A percentile compares a stretch with the other conserved stretches of the same genome.
These are phyloP conservation scores for Taxawa tesnikishii DNA, from an alignment of 2,329 filamentous ascomycete species.

Conservation along the genomic window DNA sequence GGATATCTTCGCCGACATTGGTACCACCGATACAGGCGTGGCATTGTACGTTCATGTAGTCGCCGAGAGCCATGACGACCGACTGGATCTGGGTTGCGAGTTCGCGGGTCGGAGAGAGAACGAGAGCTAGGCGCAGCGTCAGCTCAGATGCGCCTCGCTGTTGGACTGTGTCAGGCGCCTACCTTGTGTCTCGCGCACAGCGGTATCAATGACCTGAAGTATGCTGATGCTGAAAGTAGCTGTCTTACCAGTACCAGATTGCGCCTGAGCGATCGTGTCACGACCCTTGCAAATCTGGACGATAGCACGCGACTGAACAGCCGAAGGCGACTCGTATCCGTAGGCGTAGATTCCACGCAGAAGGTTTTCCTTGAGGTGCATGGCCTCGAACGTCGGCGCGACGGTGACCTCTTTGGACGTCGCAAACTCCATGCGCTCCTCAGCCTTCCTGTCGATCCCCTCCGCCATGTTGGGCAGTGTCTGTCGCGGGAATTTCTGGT, in stretches of 20 bases:
- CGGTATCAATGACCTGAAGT: constrained; percentile 90
- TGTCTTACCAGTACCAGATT: constrained; percentile 94
- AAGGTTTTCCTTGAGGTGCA: constrained; percentile 96
- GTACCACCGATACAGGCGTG: constrained; percentile 97
- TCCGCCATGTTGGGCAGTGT: constrained; percentile 65
- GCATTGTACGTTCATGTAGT: constrained; percentile 99
- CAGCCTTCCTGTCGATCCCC: constrained; percentile 79
- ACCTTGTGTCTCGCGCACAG: constrained; percentile 77
- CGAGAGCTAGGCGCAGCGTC: constrained; percentile 49
- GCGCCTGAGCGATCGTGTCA: constrained; percentile 95
- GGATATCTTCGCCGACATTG: constrained; percentile 94
- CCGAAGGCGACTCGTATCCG: constrained; percentile 94
- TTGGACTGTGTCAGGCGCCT: constrained; percentile 8
- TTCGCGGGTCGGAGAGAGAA: constrained; percentile 92
- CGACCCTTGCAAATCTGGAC: constrained; percentile 98
- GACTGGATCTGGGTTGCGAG: constrained; percentile 97
- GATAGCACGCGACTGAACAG: constrained; percentile 94
- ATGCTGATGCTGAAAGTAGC: constrained; percentile 95
- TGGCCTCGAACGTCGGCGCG: constrained; percentile 84
- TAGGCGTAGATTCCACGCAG: constrained; percentile 97
- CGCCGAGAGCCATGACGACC: constrained; percentile 97
- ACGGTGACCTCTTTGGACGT: constrained; percentile 97
- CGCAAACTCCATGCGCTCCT: constrained; percentile 95
- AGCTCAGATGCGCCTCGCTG: neutral
- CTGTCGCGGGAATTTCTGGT: too few species aligned